Base-by-base conservation (phyloP, 768 basidiomycete genomes). In the Russula virescens region DNA sequence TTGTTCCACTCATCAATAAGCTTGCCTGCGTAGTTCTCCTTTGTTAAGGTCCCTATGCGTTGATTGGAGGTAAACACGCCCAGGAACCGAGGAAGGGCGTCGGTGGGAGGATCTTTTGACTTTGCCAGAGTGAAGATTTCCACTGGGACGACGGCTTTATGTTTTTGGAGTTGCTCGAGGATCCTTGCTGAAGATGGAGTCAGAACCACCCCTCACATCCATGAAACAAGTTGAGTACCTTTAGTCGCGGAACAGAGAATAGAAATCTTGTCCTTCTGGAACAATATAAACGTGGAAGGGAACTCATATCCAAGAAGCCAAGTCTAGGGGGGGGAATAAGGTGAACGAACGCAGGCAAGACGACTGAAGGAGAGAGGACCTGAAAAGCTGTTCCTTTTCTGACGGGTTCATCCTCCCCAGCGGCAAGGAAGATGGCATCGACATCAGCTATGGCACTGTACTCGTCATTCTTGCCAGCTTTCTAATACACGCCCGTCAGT, bases 251-350 rank as follows among this genome's bases (percentile, higher is more conserved):
- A 95, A 66, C 91, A 94, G 28, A 97, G 76, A 45, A 98, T 87
- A 38, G 78, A 78, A 21, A 98, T 75, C 70, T 83, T 89, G 58
- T 87, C 79, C 69, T 88, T 88, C 61, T 86, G 81, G 69, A 98
- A 89, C 21, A 98, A 77, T 61, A 95, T 81, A 31, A 98, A 78
- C 0, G 96, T 98, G 0, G 94, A 93, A 2, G 96, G 97, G 71
- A 98, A 98, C 74, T 99, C 96, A 74, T 94, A 98, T 16, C 95
- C 96, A 43, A 98, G 82, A 19, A 99, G 80, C 91, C 94, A 97
- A 71, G 94, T 95, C 96, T 97, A 67, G 26, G 43, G 52, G 28
- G 55, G 48, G 53, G 13, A 49, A 23, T 35, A 42, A 35, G 28
- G 42, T 54, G 53, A 56, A 55, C 58, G 68, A 56, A 60, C 28